Base-by-base conservation (phyloP, 2,329 filamentous ascomycete species). In the Trichoderma sp. region DNA sequence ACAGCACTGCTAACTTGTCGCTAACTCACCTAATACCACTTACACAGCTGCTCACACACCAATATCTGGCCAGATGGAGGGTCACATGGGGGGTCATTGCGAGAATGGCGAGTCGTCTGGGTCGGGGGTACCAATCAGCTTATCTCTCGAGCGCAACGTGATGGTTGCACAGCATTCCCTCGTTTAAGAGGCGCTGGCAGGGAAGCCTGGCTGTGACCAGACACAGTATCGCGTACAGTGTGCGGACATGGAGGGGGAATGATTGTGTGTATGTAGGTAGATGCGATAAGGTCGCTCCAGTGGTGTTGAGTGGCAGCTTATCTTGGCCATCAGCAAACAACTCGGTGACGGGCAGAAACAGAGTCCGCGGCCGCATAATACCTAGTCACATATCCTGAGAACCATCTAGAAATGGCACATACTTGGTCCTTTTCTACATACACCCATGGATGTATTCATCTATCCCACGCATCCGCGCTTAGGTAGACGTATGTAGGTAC, bases 111-210 rank as follows among this genome's bases (percentile, higher is more conserved):
- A 59, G 21, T 49, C 21, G 35, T 14, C 33, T 43, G 33, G 40
- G 11, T 43, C n/a, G 40, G 47, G 47, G 40, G 35, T 67, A 27
- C 68, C 68, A 69, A 66, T 70, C 69, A 69, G 55, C 52, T 63
- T 69, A 59, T 52, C 52, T 52, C 27, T 35, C 40, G 53, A 63
- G 55, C 24, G 63, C 60, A 69, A 65, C 55, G 68, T 69, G 68
- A 69, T 64, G 61, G 61, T 65, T 53, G 35, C 68, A 43, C 68
- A 53, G 35, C 59, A 8, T 64, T 53, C 47, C 40, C 53, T 31
- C 49, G 35, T 33, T 53, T 6, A 47, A 43, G 62, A 40, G 49
- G 27, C 35, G 35, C 35, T 43, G 35, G 31, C 43, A 31, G 24
- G 37, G 37, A 60, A 24, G 56, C 31, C 56, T 16, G 35, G 47